A percentile compares a stretch with the other conserved stretches of the same genome.
Evolutionary conservation across 1,284 basidiomycete species (phyloP).

Genomic region (Pholiota adiposa): DNA sequence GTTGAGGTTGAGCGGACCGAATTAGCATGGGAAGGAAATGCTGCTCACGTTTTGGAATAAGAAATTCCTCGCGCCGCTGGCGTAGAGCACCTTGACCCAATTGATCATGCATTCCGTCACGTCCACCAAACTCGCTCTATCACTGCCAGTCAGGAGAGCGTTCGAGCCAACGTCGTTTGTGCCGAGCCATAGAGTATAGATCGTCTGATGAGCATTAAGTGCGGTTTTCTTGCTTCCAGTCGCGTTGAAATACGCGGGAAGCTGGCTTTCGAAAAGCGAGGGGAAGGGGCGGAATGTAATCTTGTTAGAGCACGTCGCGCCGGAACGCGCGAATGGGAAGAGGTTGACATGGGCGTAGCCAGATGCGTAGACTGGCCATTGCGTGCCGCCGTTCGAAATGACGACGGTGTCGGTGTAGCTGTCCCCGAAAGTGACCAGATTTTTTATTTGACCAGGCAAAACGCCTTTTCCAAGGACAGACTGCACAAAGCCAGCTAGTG

Average conservation of each 20-base stretch:
- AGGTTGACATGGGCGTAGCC: conserved; percentile 40
- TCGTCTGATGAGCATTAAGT: conserved; percentile 37
- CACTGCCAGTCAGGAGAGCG: conserved; percentile 41
- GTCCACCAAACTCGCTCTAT: conserved; percentile 40
- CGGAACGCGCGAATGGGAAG: conserved; percentile 47
- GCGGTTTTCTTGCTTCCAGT: conserved; percentile 22
- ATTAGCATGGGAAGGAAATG: background rate
- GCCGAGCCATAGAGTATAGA: conserved; percentile 52
- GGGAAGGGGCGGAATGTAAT: conserved; percentile 47
- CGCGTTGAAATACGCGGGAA: conserved; percentile 39
- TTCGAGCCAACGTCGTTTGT: conserved; percentile 49
- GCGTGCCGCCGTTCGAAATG: conserved; percentile 36
- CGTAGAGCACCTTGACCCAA: conserved; percentile 48
- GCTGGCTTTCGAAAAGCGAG: conserved; percentile 44
- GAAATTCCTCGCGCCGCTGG: conserved; percentile 47
- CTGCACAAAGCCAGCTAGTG: background rate
- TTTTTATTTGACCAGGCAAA: conserved; percentile 38
- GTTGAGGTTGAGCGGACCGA: background rate
- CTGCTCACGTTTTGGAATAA: conserved; percentile 48
- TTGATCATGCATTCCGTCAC: conserved; percentile 46
- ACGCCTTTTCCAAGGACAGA: conserved; percentile 13
- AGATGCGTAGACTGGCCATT: conserved; percentile 46
- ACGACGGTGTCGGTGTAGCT: conserved; percentile 43
- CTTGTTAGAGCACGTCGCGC: conserved; percentile 50
- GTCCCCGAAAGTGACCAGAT: conserved; percentile 50